These are phyloP conservation scores for Paramyrothecium sp. DNA, from an alignment of 2,329 filamentous ascomycete species.

Conservation along the genomic window DNA sequence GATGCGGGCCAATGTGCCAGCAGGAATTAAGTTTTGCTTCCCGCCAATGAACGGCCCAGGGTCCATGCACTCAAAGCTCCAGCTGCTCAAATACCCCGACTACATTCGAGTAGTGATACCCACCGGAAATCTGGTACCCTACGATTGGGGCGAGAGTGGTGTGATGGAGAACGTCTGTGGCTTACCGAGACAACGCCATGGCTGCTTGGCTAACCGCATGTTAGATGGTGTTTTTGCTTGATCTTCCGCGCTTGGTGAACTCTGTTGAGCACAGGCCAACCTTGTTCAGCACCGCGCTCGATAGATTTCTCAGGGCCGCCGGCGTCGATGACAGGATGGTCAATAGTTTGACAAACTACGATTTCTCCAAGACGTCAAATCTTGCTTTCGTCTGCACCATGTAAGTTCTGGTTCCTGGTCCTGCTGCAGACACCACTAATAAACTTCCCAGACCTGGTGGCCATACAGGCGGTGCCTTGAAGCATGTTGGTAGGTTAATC, in stretches of 20 bases:
- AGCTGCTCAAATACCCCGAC: constrained; percentile 75
- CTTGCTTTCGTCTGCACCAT: constrained; percentile 85
- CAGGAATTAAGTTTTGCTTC: constrained; percentile 71
- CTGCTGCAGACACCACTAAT: background rate
- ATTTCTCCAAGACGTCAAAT: constrained; percentile 71
- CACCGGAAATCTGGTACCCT: constrained; percentile 79
- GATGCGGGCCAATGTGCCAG: constrained; percentile 48
- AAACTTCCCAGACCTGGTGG: constrained; percentile 30
- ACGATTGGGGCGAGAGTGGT: constrained; percentile 87
- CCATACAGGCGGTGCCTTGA: constrained; percentile 25
- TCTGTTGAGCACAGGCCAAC: constrained; percentile 28
- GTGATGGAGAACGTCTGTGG: constrained; percentile 76
- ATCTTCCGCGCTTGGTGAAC: constrained; percentile 66
- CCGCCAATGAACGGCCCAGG: constrained; percentile 74
- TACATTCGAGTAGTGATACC: constrained; percentile 81
- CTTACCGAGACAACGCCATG: constrained; percentile 8
- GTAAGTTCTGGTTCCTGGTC: constrained; percentile 44
- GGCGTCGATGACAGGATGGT: constrained; percentile 64
- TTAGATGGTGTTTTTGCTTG: constrained; percentile 84
- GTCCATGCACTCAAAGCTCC: constrained; percentile 92
- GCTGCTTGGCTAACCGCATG: constrained; percentile 18
- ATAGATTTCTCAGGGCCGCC: constrained; percentile 67
- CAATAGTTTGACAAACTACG: constrained; percentile 71
- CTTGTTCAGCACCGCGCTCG: constrained; percentile 67
- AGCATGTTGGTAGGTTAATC: constrained; percentile 26